phyloP scores from a whole-genome alignment of 108 stramenopile genomes.

The Cyclostephanos tholiformis region DNA sequence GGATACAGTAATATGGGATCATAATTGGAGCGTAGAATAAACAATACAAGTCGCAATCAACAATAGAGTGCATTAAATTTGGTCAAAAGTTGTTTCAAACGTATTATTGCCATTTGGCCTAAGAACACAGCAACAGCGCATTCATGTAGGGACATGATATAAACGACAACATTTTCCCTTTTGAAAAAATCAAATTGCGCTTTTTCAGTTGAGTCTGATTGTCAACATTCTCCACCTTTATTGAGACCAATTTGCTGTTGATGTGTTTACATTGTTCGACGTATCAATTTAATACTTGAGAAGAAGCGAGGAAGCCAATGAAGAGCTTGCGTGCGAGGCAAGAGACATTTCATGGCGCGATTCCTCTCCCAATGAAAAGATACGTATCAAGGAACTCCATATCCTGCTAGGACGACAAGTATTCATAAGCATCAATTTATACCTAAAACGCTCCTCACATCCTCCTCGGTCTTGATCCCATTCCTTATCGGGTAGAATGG shows the following conservation, averaged over 20 bases:
- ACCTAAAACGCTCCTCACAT: slow-evolving; percentile 65
- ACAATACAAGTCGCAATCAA: too few species aligned
- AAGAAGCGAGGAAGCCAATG: background rate
- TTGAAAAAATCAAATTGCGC: background rate
- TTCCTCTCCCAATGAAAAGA: background rate
- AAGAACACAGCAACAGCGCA: background rate
- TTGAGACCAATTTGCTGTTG: background rate
- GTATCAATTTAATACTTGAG: background rate
- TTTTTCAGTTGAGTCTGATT: slow-evolving; percentile 3
- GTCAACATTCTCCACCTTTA: background rate
- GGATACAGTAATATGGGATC: background rate
- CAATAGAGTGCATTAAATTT: too few species aligned
- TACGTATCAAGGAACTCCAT: background rate
- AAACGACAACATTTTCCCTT: background rate
- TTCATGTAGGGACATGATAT: background rate
- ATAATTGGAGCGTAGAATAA: background rate
- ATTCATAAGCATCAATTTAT: slow-evolving; percentile 33
- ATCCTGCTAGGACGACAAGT: too few species aligned
- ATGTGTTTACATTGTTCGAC: background rate
- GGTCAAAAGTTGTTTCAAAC: too few species aligned
- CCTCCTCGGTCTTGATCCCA: slow-evolving; percentile 59
- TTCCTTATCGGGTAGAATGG: slow-evolving; percentile 78
- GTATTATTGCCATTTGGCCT: too few species aligned
- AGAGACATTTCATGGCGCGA: background rate
- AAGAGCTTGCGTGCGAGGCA: background rate